Conservation (phyloP, 2,329 filamentous ascomycete species). For the Aspergillus ruber region DNA sequence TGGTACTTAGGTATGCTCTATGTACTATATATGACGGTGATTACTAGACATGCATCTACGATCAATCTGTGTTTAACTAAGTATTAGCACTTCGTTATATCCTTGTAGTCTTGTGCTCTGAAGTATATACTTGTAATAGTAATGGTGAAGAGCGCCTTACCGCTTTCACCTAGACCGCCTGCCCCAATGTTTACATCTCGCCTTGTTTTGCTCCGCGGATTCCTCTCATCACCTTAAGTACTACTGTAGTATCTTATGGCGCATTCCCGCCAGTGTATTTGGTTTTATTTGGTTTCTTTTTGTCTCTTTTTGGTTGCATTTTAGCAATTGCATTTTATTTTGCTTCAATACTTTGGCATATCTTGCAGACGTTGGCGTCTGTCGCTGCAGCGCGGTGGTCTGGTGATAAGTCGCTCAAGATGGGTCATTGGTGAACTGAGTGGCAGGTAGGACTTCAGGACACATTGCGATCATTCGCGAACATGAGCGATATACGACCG, state of each 20-base stretch:
- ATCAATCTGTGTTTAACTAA: too few relatives aligned
- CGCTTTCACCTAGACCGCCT: constrained; percentile 12
- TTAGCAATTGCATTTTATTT: constrained; percentile 1
- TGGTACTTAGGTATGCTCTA: constrained; percentile 14
- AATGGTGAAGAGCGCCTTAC: constrained; percentile 8
- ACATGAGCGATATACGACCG: constrained; percentile 32
- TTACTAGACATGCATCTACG: constrained; percentile 19
- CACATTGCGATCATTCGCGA: too few relatives aligned
- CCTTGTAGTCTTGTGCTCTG: too few relatives aligned
- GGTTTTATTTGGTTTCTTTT: not conserved
- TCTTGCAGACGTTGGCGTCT: not conserved
- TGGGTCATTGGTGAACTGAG: not conserved
- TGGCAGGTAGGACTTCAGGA: not conserved
- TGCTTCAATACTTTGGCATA: not conserved
- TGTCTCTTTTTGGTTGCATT: constrained; percentile 2
- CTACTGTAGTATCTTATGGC: constrained; percentile 1
- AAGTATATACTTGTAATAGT: too few relatives aligned
- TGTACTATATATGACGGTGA: constrained; percentile 25
- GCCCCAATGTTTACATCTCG: constrained; percentile 21
- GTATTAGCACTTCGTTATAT: too few relatives aligned
- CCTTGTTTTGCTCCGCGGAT: constrained; percentile 9
- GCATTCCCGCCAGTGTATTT: not conserved
- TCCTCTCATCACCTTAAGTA: not conserved
- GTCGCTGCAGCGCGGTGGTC: not conserved
- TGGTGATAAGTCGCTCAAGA: not conserved